Conservation (phyloP, 345 rosid species). For the Hevea brasiliensis region DNA sequence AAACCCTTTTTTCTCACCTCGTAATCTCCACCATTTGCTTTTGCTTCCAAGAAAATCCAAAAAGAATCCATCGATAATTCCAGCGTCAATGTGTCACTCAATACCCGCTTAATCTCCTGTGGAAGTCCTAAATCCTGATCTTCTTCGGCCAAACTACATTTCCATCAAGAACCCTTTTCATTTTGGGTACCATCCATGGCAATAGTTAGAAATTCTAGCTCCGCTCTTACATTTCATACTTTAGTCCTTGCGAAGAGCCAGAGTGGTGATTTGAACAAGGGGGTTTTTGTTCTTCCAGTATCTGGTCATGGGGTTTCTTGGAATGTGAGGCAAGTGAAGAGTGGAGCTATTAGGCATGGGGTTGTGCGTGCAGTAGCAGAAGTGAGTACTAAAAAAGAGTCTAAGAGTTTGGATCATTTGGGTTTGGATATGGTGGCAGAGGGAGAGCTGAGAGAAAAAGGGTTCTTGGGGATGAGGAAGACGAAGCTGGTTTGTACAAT, state of each 20-base stretch:
- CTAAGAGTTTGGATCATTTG: constrained; percentile 12
- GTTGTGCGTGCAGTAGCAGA: constrained; percentile 1
- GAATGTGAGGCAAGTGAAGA: not conserved
- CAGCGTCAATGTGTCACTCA: not conserved
- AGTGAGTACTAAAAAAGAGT: not conserved
- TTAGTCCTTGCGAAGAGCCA: not conserved
- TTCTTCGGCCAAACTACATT: not conserved
- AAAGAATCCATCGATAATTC: not conserved
- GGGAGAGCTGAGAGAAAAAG: constrained; percentile 57
- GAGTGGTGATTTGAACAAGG: not conserved
- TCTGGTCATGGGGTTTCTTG: not conserved
- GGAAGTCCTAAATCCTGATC: not conserved
- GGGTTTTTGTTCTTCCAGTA: not conserved
- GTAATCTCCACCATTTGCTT: not conserved
- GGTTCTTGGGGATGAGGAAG: constrained; percentile 69
- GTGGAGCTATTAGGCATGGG: not conserved
- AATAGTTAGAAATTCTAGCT: not conserved
- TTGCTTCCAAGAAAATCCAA: not conserved
- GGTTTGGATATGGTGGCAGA: constrained; percentile 54
- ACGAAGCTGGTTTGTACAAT: constrained; percentile 70
- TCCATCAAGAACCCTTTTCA: not conserved
- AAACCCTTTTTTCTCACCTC: not conserved
- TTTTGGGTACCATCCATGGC: not conserved
- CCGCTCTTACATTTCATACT: not conserved
- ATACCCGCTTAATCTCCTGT: not conserved